Conservation (phyloP, 2,329 filamentous ascomycete genomes). For the Falciphora oryzae region DNA sequence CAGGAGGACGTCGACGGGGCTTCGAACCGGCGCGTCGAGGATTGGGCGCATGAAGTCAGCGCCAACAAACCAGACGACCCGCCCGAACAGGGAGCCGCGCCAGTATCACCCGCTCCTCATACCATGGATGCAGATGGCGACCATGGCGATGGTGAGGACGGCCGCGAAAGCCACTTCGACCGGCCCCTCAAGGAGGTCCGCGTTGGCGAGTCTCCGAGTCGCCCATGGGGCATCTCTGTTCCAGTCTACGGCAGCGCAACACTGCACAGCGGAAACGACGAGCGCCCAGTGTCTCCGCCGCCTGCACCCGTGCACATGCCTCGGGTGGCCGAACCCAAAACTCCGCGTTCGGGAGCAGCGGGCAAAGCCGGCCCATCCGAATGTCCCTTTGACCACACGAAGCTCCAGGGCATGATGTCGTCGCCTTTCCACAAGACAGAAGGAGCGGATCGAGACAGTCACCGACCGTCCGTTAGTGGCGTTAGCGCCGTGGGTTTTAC, state of each 20-base stretch:
- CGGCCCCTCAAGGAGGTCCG: conserved; percentile 80
- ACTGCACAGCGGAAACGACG: conserved; percentile 26
- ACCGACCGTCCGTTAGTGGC: not conserved
- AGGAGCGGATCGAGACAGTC: conserved; percentile 6
- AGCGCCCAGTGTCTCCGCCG: conserved; percentile 48
- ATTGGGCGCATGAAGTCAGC: conserved; percentile 77
- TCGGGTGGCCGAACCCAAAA: conserved; percentile 23
- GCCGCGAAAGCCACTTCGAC: conserved; percentile 72
- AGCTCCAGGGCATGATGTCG: conserved; percentile 13
- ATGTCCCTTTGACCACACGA: conserved; percentile 48
- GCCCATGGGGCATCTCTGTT: conserved; percentile 87
- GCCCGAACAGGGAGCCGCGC: conserved; percentile 22
- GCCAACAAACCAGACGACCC: conserved; percentile 36
- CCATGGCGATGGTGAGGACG: conserved; percentile 18
- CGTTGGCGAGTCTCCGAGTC: conserved; percentile 88
- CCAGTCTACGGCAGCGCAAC: conserved; percentile 48
- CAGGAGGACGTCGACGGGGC: conserved; percentile 34
- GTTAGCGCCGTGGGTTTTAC: not conserved
- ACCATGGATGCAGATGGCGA: conserved; percentile 1
- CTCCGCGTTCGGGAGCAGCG: not conserved
- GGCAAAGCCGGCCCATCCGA: conserved; percentile 31
- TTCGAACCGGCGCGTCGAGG: conserved; percentile 69
- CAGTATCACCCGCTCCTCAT: conserved; percentile 17
- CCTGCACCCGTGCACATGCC: conserved; percentile 51
- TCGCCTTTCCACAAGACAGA: conserved; percentile 9